Percentiles rank a stretch among this genome's conserved stretches.
Evolutionary conservation across 176 grass and related monocot genomes (phyloP).

Genomic region (Avena eriantha): DNA sequence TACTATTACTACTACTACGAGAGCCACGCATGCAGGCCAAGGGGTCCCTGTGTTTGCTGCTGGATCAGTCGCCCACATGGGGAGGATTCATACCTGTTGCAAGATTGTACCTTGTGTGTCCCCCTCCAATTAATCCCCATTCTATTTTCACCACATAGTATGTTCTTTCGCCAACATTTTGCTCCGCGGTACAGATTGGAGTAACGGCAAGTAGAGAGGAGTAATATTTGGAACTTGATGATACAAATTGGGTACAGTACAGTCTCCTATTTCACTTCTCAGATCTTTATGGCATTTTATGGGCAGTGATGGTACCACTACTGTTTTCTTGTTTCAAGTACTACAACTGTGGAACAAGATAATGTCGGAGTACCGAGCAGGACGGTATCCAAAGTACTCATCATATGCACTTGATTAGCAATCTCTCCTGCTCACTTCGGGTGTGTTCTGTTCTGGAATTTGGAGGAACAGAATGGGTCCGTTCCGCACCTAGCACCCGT

Average conservation of each 20-base stretch:
- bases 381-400: constrained; percentile 7
- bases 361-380: background rate
- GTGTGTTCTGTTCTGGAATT: too few relatives aligned
- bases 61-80: constrained; percentile 33
- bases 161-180: constrained; percentile 11
- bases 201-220: background rate
- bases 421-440: constrained; percentile 20
- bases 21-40: constrained; percentile 2
- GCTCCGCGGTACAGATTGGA: background rate
- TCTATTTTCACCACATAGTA: background rate
- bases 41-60: background rate
- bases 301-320: background rate
- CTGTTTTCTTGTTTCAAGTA: constrained; percentile 40
- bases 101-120: constrained; percentile 25
- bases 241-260: background rate
- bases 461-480: too few relatives aligned
- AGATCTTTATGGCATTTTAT: background rate
- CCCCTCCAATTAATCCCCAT: background rate
- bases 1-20: background rate
- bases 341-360: constrained; percentile 41
- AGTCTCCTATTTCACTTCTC: background rate
- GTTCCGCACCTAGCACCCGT: too few relatives aligned
- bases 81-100: background rate
- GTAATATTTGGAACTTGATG: background rate
- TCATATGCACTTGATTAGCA: background rate